Evolutionary conservation across 2,329 filamentous ascomycete genomes (phyloP).

Genomic region (Thielaviopsis punctulata): DNA sequence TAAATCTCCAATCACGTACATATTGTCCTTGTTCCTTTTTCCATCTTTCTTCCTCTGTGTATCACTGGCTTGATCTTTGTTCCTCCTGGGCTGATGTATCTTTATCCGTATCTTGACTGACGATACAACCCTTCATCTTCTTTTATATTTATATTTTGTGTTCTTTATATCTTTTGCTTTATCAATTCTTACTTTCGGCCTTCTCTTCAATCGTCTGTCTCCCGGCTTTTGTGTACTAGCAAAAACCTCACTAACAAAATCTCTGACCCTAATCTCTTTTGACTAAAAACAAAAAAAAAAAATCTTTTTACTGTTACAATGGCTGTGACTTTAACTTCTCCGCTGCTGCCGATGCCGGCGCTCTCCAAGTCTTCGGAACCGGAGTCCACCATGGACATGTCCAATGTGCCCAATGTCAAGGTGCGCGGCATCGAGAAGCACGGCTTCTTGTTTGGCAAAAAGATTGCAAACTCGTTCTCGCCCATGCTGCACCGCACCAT

Average conservation of each 20-base stretch:
- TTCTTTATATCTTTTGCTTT: background rate
- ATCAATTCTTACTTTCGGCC: background rate
- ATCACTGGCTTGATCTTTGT: background rate
- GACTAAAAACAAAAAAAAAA: background rate
- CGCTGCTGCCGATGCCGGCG: conserved; percentile 9
- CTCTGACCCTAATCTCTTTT: background rate
- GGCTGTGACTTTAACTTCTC: background rate
- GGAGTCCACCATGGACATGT: conserved; percentile 12
- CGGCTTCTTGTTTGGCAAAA: conserved; percentile 40
- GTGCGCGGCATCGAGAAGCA: conserved; percentile 16
- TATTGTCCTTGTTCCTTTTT: background rate
- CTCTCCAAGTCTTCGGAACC: conserved; percentile 18
- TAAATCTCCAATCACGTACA: too few relatives aligned
- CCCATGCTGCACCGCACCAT: conserved; percentile 36
- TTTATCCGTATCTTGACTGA: background rate
- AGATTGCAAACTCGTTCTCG: conserved; percentile 37
- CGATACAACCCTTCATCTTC: background rate
- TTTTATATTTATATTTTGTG: background rate
- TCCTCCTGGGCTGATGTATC: background rate
- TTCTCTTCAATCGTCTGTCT: background rate
- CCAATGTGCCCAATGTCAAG: conserved; percentile 3
- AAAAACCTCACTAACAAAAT: background rate
- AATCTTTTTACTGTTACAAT: background rate
- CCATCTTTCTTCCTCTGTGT: background rate
- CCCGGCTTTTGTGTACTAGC: too few relatives aligned